These are phyloP conservation scores for Pseudogymnoascus sp. DNA, from an alignment of 2,329 filamentous ascomycete species.

Conservation along the genomic window DNA sequence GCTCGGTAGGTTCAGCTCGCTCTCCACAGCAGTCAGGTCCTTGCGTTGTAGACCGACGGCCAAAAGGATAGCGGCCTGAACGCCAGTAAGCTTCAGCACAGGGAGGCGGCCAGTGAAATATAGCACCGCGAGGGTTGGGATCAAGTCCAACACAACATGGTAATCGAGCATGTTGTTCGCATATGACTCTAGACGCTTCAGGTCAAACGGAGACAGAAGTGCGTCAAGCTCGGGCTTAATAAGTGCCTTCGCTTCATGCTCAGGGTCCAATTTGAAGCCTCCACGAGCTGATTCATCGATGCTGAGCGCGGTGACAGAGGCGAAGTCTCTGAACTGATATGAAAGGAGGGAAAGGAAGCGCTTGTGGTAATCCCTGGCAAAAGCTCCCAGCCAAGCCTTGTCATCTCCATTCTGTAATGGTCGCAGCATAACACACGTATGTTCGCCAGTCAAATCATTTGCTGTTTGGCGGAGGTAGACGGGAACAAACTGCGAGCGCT, in stretches of 20 bases:
- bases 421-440: constrained; percentile 94
- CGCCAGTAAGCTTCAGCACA: constrained; percentile 63
- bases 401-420: constrained; percentile 64
- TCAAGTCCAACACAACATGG: constrained; percentile 89
- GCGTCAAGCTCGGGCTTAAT: constrained; percentile 69
- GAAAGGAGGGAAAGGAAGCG: constrained; percentile 86
- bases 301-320: constrained; percentile 68
- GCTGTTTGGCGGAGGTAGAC: constrained; percentile 92
- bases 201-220: constrained; percentile 79
- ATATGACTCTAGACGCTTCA: constrained; percentile 91
- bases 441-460: constrained; percentile 93
- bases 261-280: constrained; percentile 59
- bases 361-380: constrained; percentile 85
- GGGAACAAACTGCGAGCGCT: constrained; percentile 73
- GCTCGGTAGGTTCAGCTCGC: constrained; percentile 64
- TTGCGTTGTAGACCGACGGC: constrained; percentile 88
- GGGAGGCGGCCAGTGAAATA: constrained; percentile 75
- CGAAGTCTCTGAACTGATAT: constrained; percentile 84
- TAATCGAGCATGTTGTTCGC: constrained; percentile 97
- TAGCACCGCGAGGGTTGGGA: constrained; percentile 71
- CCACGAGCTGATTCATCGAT: constrained; percentile 78
- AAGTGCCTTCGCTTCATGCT: constrained; percentile 47
- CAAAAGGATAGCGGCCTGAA: constrained; percentile 82
- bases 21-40: constrained; percentile 69
- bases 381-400: constrained; percentile 74